Conservation (phyloP, 352 stramenopile genomes). For the Phytophthora tubulina region DNA sequence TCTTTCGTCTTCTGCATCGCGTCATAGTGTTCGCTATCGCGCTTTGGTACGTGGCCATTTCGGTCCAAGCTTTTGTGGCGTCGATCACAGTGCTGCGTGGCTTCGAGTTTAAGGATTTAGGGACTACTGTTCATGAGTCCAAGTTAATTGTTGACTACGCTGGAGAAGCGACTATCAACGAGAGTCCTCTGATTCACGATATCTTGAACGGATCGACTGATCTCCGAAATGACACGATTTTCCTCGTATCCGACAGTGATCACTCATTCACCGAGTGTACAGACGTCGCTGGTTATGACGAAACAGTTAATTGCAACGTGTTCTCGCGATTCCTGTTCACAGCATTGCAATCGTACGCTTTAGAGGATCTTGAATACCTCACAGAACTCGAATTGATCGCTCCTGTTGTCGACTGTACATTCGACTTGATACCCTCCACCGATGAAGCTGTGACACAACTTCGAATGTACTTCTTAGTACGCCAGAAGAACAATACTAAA, state of each 20-base stretch:
- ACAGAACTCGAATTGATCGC: slow-evolving; percentile 32
- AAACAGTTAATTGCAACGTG: slow-evolving; percentile 30
- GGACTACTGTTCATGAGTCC: slow-evolving; percentile 13
- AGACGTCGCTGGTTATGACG: slow-evolving; percentile 15
- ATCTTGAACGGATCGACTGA: slow-evolving; percentile 35
- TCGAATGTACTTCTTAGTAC: slow-evolving; percentile 40
- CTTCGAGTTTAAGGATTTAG: slow-evolving; percentile 31
- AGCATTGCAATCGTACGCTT: slow-evolving; percentile 26
- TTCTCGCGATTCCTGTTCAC: slow-evolving; percentile 41
- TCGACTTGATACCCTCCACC: slow-evolving; percentile 15
- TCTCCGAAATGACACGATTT: slow-evolving; percentile 43
- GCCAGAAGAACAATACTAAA: slow-evolving; percentile 12
- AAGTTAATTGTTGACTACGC: slow-evolving; percentile 43
- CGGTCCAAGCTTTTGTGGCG: slow-evolving; percentile 18
- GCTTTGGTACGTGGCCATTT: slow-evolving; percentile 40
- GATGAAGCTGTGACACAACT: slow-evolving; percentile 30
- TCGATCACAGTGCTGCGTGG: slow-evolving; percentile 30
- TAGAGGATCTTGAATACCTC: slow-evolving; percentile 38
- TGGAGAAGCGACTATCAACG: slow-evolving; percentile 31
- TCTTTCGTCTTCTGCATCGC: slow-evolving; percentile 28
- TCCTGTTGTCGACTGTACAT: slow-evolving; percentile 36
- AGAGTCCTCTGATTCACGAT: slow-evolving; percentile 42
- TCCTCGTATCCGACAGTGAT: slow-evolving; percentile 27
- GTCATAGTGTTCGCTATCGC: slow-evolving; percentile 26
- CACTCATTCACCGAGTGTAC: slow-evolving; percentile 28